Conservation (phyloP, 2,329 filamentous ascomycete genomes). For the Trichoderma sp. region DNA sequence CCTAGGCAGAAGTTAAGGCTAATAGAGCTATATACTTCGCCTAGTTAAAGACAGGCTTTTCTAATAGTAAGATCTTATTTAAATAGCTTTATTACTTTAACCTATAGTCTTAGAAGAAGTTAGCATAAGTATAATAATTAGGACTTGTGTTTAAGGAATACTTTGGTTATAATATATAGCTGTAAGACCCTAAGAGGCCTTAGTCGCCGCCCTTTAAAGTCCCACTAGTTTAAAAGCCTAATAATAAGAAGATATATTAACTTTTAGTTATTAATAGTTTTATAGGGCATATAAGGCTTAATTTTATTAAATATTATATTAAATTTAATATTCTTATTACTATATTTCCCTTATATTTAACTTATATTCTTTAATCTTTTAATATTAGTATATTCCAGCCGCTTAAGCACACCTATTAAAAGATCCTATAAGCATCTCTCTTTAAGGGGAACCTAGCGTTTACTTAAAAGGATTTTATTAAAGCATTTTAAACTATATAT, state of each 20-base stretch:
- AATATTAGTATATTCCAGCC: slow-evolving; percentile 1
- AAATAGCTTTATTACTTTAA: too few species aligned
- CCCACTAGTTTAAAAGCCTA: neutral
- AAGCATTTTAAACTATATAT: neutral
- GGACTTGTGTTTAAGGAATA: too few species aligned
- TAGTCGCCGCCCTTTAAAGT: too few species aligned
- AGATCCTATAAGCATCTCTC: too few species aligned
- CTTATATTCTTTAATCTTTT: neutral
- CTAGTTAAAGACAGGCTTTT: too few species aligned
- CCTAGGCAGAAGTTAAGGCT: too few species aligned
- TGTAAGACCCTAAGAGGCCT: too few species aligned
- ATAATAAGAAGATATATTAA: neutral
- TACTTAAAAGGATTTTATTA: neutral
- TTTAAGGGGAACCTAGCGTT: neutral
- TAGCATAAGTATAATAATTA: too few species aligned
- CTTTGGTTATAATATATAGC: too few species aligned
- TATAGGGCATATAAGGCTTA: neutral
- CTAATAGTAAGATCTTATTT: too few species aligned
- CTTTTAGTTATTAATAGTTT: slow-evolving; percentile 6
- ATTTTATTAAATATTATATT: slow-evolving; percentile 10
- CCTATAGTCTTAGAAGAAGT: too few species aligned
- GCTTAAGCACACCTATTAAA: neutral
- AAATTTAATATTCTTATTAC: neutral
- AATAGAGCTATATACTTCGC: too few species aligned
- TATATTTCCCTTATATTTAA: neutral